These are phyloP conservation scores for Lactifluus piperatus DNA, from an alignment of 768 basidiomycete genomes.

Conservation along the genomic window DNA sequence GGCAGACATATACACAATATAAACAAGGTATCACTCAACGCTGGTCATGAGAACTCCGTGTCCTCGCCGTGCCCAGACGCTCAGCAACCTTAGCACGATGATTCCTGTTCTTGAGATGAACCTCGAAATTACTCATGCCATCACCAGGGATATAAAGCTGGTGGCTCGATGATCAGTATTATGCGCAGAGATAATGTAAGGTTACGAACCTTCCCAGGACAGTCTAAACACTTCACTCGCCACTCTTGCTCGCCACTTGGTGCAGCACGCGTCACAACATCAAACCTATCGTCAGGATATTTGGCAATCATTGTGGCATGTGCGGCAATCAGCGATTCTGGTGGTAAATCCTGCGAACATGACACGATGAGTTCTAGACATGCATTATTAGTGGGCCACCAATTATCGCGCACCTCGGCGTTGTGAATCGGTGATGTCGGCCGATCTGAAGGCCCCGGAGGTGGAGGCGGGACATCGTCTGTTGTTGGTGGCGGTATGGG, in stretches of 20 bases:
- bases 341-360: constrained; percentile 32
- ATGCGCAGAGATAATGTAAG: neutral
- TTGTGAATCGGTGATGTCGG: constrained; percentile 12
- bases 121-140: constrained; percentile 69
- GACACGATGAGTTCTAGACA: neutral
- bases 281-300: constrained; percentile 80
- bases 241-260: constrained; percentile 63
- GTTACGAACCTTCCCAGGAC: constrained; percentile 76
- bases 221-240: constrained; percentile 86
- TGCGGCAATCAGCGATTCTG: constrained; percentile 64
- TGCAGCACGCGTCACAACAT: constrained; percentile 53
- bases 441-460: constrained; percentile 9
- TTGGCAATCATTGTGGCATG: constrained; percentile 56
- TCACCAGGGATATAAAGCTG: constrained; percentile 15
- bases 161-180: neutral
- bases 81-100: constrained; percentile 69
- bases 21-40: constrained; percentile 14
- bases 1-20: constrained; percentile 19
- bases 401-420: constrained; percentile 1
- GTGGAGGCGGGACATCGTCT: constrained; percentile 12
- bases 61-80: constrained; percentile 30
- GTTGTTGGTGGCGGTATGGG: constrained; percentile 17
- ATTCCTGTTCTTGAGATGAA: constrained; percentile 81
- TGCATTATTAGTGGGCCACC: neutral
- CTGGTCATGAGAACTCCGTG: constrained; percentile 14